Evolutionary conservation across 257 asterid genomes (phyloP).

Genomic region (Salvia splendens): DNA sequence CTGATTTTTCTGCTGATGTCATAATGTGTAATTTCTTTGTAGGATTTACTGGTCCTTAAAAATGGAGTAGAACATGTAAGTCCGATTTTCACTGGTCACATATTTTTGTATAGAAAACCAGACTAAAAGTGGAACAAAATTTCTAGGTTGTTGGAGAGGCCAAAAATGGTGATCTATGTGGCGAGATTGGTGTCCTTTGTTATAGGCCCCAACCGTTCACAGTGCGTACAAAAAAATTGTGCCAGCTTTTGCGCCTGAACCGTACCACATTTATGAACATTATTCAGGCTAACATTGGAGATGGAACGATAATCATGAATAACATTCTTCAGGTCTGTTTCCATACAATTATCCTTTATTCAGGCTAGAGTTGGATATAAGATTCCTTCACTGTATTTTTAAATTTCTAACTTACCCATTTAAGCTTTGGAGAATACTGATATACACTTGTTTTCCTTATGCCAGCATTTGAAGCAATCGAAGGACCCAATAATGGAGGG

Average conservation of each 20-base stretch:
- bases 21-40: slow-evolving; percentile 14
- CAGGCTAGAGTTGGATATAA: neutral
- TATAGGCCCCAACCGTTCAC: slow-evolving; percentile 92
- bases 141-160: slow-evolving; percentile 83
- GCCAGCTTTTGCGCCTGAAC: slow-evolving; percentile 81
- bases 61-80: slow-evolving; percentile 78
- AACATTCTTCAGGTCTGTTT: slow-evolving; percentile 72
- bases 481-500: slow-evolving; percentile 92
- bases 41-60: slow-evolving; percentile 54
- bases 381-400: neutral
- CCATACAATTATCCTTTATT: neutral
- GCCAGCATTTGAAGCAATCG: slow-evolving; percentile 78
- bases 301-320: slow-evolving; percentile 88
- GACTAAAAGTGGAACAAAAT: slow-evolving; percentile 15
- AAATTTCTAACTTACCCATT: neutral
- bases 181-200: slow-evolving; percentile 95
- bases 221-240: slow-evolving; percentile 76
- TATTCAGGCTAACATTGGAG: slow-evolving; percentile 90
- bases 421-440: neutral
- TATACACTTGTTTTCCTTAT: slow-evolving; percentile 13
- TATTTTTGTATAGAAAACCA: neutral
- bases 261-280: slow-evolving; percentile 78
- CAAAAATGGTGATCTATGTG: slow-evolving; percentile 77
- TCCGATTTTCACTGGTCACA: slow-evolving; percentile 17
- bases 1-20: slow-evolving; percentile 1